Percentiles rank a stretch among this genome's conserved stretches.
phyloP scores from a whole-genome alignment of 2,329 filamentous ascomycete species.

The Aulographum hederae region DNA sequence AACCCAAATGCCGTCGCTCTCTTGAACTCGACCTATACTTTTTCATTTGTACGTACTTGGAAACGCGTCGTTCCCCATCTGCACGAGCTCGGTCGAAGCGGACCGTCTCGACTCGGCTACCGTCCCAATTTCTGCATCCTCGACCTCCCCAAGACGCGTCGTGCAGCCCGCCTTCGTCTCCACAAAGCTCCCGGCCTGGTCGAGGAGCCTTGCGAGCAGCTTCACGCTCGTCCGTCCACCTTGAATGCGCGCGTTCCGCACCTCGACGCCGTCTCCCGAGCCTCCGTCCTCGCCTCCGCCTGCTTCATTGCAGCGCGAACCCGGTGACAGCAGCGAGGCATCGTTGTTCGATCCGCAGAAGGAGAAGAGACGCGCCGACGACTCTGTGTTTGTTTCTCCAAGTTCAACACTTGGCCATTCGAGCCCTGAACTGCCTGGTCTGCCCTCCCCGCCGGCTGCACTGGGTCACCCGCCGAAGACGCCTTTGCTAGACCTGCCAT shows the following conservation, averaged over 20 bases:
- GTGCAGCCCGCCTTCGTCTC: background rate
- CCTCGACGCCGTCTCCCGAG: constrained; percentile 13
- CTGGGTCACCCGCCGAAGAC: constrained; percentile 15
- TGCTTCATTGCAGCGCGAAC: constrained; percentile 11
- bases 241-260: constrained; percentile 22
- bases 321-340: constrained; percentile 11
- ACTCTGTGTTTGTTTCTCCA: background rate
- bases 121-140: no score
- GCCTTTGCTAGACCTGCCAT: constrained; percentile 18
- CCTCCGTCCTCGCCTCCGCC: constrained; percentile 17
- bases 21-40: no score
- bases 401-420: constrained; percentile 17
- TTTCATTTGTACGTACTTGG: no score
- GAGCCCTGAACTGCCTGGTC: constrained; percentile 21
- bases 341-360: constrained; percentile 14
- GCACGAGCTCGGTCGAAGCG: no score
- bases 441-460: constrained; percentile 15
- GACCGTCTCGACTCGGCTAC: no score
- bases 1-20: no score
- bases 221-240: constrained; percentile 1
- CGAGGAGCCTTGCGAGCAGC: background rate
- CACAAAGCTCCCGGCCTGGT: background rate
- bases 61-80: no score
- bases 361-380: constrained; percentile 14
- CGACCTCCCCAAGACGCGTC: background rate